phyloP scores from a whole-genome alignment of 2,329 filamentous ascomycete genomes.

The Ascochyta fabae region DNA sequence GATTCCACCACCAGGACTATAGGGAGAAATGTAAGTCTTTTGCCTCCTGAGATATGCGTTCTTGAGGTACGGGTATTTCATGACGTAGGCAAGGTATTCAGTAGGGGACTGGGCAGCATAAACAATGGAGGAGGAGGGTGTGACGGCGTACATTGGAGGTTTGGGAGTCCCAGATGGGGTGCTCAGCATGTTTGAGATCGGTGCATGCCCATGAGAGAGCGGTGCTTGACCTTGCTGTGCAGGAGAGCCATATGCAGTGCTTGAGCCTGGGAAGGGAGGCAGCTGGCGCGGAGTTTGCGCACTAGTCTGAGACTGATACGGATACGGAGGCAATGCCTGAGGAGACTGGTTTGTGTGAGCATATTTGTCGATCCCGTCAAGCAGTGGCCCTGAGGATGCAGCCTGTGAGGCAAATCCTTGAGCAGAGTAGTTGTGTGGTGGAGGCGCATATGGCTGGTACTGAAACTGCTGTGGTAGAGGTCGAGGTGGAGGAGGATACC shows the following conservation, averaged over 20 bases:
- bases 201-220: constrained; percentile 36
- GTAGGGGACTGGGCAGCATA: constrained; percentile 44
- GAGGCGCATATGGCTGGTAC: constrained; percentile 37
- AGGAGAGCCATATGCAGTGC: constrained; percentile 22
- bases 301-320: constrained; percentile 25
- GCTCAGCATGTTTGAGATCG: constrained; percentile 42
- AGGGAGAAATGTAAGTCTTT: constrained; percentile 57
- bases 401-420: constrained; percentile 34
- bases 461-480: constrained; percentile 26
- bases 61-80: constrained; percentile 55
- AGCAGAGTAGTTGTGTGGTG: constrained; percentile 33
- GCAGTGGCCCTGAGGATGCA: constrained; percentile 26
- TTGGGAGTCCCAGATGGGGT: constrained; percentile 41
- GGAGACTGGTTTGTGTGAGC: constrained; percentile 30
- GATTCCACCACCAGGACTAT: constrained; percentile 52
- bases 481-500: constrained; percentile 27
- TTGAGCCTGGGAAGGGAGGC: constrained; percentile 28
- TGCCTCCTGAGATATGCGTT: constrained; percentile 54
- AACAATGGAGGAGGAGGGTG: constrained; percentile 47
- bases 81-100: constrained; percentile 53
- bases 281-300: constrained; percentile 25
- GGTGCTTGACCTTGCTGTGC: constrained; percentile 17
- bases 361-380: constrained; percentile 37
- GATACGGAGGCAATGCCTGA: constrained; percentile 33
- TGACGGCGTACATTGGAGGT: constrained; percentile 48